A percentile compares a stretch with the other conserved stretches of the same genome.
Evolutionary conservation across 768 basidiomycete genomes (phyloP).

Genomic region (Leccinum boreale): DNA sequence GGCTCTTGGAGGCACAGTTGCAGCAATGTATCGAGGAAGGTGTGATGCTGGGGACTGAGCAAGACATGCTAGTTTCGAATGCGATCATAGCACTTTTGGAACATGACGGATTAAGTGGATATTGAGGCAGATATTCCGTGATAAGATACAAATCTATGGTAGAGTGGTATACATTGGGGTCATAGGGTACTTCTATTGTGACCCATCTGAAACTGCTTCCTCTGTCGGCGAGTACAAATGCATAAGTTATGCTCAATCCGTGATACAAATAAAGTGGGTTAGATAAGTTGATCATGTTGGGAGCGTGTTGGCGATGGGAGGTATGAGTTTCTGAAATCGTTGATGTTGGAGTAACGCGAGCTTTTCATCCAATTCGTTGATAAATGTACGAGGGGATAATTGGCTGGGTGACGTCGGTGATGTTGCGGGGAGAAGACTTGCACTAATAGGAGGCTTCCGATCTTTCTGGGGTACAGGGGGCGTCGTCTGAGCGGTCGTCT

Average conservation of each 20-base stretch:
- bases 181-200: background rate
- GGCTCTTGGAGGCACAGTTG: slow-evolving; percentile 68
- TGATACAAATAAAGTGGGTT: background rate
- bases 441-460: background rate
- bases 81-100: slow-evolving; percentile 41
- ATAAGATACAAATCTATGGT: slow-evolving; percentile 17
- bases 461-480: background rate
- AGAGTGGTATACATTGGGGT: slow-evolving; percentile 5
- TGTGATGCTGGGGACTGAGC: slow-evolving; percentile 41
- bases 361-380: slow-evolving; percentile 19
- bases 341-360: slow-evolving; percentile 18
- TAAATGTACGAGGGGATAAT: slow-evolving; percentile 18
- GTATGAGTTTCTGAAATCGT: background rate
- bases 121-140: background rate
- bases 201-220: background rate
- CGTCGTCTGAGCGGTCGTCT: background rate
- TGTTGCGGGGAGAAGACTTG: background rate
- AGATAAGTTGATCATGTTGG: background rate
- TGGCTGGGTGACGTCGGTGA: background rate
- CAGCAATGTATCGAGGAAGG: slow-evolving; percentile 63
- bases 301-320: background rate
- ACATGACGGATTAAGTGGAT: slow-evolving; percentile 32
- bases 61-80: slow-evolving; percentile 51
- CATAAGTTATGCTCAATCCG: slow-evolving; percentile 10
- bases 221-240: background rate